A percentile compares a stretch with the other conserved stretches of the same genome.
Conservation (phyloP, 2,329 filamentous ascomycete genomes). For the Phyllosticta ampelicida region DNA sequence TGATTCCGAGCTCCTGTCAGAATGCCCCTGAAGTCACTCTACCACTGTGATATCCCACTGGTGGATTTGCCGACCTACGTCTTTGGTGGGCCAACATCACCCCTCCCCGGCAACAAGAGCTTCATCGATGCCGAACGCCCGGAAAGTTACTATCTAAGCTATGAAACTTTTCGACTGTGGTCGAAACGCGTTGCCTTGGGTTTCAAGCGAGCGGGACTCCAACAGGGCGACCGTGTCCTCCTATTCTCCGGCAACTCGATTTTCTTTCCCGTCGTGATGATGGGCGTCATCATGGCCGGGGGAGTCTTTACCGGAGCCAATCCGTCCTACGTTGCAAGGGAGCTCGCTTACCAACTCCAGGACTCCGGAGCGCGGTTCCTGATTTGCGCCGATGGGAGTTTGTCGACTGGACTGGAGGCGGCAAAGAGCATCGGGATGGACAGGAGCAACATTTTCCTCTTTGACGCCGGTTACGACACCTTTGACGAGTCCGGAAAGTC, state of each 20-base stretch:
- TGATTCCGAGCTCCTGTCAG: conserved; percentile 9
- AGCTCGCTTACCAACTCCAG: conserved; percentile 64
- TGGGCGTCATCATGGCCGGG: conserved; percentile 67
- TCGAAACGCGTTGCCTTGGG: conserved; percentile 63
- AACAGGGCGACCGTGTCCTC: conserved; percentile 58
- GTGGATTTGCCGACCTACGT: conserved; percentile 37
- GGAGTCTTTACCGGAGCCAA: conserved; percentile 71
- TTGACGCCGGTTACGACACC: conserved; percentile 35
- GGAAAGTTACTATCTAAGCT: conserved; percentile 55
- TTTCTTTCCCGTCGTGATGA: conserved; percentile 59
- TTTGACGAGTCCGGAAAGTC: conserved; percentile 32
- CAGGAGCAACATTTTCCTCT: conserved; percentile 49
- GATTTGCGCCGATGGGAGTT: conserved; percentile 48
- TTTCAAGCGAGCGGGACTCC: conserved; percentile 51
- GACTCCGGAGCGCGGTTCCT: conserved; percentile 60
- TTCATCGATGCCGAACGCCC: conserved; percentile 58
- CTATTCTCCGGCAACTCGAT: conserved; percentile 64
- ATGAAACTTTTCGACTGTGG: conserved; percentile 55
- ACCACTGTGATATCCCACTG: conserved; percentile 36
- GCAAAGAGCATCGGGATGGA: conserved; percentile 48
- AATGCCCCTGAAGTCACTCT: conserved; percentile 45
- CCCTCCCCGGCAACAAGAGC: conserved; percentile 34
- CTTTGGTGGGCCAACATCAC: conserved; percentile 39
- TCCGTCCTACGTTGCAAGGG: conserved; percentile 56
- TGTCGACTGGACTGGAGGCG: conserved; percentile 57